Conservation (phyloP, 148 eudicot genomes). For the Pharnaceum exiguum region DNA sequence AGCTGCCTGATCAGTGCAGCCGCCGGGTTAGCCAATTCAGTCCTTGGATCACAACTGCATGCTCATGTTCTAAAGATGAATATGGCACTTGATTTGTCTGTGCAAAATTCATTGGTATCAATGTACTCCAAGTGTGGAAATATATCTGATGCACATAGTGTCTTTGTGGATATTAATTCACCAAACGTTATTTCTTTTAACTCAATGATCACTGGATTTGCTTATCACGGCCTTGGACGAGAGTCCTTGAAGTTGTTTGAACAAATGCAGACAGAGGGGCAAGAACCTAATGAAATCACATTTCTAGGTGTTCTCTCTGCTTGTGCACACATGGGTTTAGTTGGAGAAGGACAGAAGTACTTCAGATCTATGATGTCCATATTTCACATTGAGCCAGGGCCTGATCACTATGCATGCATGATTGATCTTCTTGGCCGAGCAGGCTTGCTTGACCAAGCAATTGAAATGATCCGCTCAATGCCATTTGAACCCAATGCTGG, state of each 20-base stretch:
- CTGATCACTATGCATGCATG: conserved; percentile 66
- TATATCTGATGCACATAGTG: conserved; percentile 35
- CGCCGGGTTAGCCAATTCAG: conserved; percentile 42
- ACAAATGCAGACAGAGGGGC: conserved; percentile 23
- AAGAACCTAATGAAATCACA: conserved; percentile 42
- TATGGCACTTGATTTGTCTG: conserved; percentile 38
- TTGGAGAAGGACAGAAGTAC: conserved; percentile 40
- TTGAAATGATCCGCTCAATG: conserved; percentile 41
- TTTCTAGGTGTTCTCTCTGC: conserved; percentile 61
- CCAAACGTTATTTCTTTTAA: conserved; percentile 57
- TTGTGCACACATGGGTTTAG: conserved; percentile 48
- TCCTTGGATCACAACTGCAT: conserved; percentile 48
- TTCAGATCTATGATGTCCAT: conserved; percentile 42
- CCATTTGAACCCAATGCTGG: conserved; percentile 50
- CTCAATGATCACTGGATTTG: conserved; percentile 51
- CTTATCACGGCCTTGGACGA: conserved; percentile 47
- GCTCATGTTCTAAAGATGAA: conserved; percentile 33
- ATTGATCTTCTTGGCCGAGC: conserved; percentile 65
- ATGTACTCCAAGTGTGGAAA: conserved; percentile 66
- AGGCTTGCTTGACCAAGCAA: conserved; percentile 55
- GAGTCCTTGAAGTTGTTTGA: conserved; percentile 39
- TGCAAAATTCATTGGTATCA: conserved; percentile 52
- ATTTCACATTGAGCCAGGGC: conserved; percentile 39
- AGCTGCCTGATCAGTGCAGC: conserved; percentile 56
- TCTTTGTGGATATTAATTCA: conserved; percentile 31